Conservation (phyloP, 78 protist species). For the Dictyostelium intermedium region DNA sequence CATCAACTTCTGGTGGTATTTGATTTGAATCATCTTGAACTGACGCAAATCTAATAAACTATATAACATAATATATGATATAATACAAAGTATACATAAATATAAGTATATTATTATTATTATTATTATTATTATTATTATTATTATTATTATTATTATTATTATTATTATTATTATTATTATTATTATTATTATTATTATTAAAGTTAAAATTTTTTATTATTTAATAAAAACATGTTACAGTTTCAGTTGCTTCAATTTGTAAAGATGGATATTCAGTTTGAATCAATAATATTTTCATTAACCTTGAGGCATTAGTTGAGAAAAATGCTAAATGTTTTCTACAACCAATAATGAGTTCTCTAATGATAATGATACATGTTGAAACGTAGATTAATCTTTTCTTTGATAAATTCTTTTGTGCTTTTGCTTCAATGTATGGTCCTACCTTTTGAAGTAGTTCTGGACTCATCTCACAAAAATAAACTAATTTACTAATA, state of each 20-base stretch:
- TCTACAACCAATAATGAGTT: constrained; percentile 28
- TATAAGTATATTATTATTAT: not conserved
- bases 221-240: not conserved
- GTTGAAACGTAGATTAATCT: constrained; percentile 41
- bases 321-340: constrained; percentile 34
- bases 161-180: too few species aligned
- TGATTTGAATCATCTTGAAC: constrained; percentile 45
- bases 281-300: constrained; percentile 33
- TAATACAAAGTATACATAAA: too few species aligned
- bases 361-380: constrained; percentile 55
- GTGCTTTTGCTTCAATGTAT: constrained; percentile 29
- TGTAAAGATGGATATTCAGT: not conserved
- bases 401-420: constrained; percentile 27
- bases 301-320: constrained; percentile 17
- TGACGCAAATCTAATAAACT: constrained; percentile 56
- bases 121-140: too few species aligned
- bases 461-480: constrained; percentile 74
- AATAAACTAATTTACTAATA: constrained; percentile 62
- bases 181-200: too few species aligned
- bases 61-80: too few species aligned
- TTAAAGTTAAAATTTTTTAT: too few species aligned
- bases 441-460: constrained; percentile 69
- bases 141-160: too few species aligned
- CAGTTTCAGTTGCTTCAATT: constrained; percentile 79
- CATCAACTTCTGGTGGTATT: constrained; percentile 34